Base-by-base conservation (phyloP, 768 basidiomycete species). In the Lactifluus echinatus region DNA sequence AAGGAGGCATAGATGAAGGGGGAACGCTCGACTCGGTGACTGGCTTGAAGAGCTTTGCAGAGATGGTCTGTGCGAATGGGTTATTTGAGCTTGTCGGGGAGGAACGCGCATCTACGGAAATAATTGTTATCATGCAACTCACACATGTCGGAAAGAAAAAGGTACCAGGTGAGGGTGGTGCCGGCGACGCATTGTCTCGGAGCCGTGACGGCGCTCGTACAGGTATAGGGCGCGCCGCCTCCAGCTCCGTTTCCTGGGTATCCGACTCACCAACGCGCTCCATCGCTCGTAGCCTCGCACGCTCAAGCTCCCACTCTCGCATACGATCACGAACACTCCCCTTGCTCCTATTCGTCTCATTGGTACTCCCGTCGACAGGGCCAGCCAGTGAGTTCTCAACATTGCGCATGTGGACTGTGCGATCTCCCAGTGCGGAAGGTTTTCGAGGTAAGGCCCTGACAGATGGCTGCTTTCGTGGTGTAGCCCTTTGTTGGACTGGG, bases 241-340 rank as follows among this genome's bases (percentile, higher is more conserved):
- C 56, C 10, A 47, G 48, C 21, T 60, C 55, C 4, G 34, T 34
- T 36, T 54, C 40, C 50, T 56, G 57, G 10, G 29, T 43, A 44
- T 62, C 59, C 19, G 50, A 65, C 70, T 68, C 57, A 69, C 75
- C 65, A 76, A 77, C 43, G 73, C 72, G 73, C 58, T 76, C 77
- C 75, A 87, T 83, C 74, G 87, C 85, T 63, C 86, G 76, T 66
- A 88, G 69, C 57, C 85, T 73, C 69, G 83, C 77, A 34, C 79
- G 77, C 68, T 88, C 86, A 40, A 81, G 73, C 66, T 89, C 86
- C 86, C 87, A 89, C 63, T 88, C 87, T 62, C 75, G 75, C 62
- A 89, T 83, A 11, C 87, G 75, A 56, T 86, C 79, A 56, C 76
- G 77, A 17, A 76, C 75, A 53, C 64, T 63, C 11, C 58, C 66